Percentiles rank a stretch among this genome's conserved stretches.
These are phyloP conservation scores for Luffa acutangula DNA, from an alignment of 306 rosid species.

Conservation along the genomic window DNA sequence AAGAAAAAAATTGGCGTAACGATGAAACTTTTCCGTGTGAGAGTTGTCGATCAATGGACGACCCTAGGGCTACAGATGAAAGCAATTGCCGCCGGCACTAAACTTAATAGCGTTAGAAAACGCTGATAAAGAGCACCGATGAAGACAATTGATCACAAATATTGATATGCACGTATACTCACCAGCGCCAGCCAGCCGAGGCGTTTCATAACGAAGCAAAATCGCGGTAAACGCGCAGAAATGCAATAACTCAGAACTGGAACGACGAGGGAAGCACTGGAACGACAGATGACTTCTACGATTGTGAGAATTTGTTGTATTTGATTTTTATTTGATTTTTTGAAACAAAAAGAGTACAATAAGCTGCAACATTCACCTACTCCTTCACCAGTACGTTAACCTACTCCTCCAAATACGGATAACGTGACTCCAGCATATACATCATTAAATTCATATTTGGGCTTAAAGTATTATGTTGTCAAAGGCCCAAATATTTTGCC, in stretches of 20 bases:
- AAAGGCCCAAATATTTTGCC: no score
- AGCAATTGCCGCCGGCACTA: slow-evolving; percentile 59
- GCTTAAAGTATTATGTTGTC: no score
- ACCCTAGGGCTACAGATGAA: slow-evolving; percentile 28
- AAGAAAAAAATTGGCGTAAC: slow-evolving; percentile 24
- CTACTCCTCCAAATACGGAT: no score
- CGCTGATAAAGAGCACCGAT: not conserved
- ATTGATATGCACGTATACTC: slow-evolving; percentile 2
- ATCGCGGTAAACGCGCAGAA: not conserved
- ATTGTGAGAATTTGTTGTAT: no score
- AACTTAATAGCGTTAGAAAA: not conserved
- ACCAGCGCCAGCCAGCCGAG: slow-evolving; percentile 53
- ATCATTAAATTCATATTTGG: no score
- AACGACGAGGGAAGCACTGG: no score
- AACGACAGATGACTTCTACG: no score
- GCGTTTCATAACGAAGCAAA: slow-evolving; percentile 36
- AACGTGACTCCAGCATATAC: no score
- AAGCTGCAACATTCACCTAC: no score
- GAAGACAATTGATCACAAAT: not conserved
- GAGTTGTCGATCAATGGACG: slow-evolving; percentile 16
- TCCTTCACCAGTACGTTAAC: no score
- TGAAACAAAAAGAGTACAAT: no score
- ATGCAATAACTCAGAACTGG: not conserved
- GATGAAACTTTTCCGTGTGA: slow-evolving; percentile 18
- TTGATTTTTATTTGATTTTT: no score